Base-by-base conservation (phyloP, 163 green algal species). In the Smithsoniella earleae region DNA sequence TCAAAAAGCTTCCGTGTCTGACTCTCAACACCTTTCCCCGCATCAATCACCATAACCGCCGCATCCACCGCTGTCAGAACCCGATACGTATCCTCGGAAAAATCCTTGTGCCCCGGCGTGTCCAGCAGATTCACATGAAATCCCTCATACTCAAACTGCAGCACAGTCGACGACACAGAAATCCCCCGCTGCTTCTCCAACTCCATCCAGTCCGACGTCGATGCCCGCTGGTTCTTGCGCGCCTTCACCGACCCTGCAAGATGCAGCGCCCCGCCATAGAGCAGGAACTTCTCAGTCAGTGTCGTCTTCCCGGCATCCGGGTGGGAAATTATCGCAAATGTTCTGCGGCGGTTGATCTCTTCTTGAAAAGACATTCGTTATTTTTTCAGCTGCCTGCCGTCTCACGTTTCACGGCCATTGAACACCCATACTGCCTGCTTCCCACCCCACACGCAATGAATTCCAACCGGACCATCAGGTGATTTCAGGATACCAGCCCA, bases 321-420 rank as follows among this genome's bases (percentile, higher is more conserved):
- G 55, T 91, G 86, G 3, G 82, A 88, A 44, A 91, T 91, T 75
- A 92, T 92, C 30, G 86, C 87, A 77, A 92, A 91, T 78, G 89
- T 92, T 37, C 87, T 66, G 5, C 87, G 77, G 38, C 86, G 73
- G 0, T 40, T 49, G 33, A 89, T 82, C 76, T 89, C 83, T n/a
- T n/a, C n/a, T n/a, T n/a, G n/a, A n/a, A n/a, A n/a, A n/a, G n/a
- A n/a, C n/a, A n/a, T n/a, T n/a, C n/a, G n/a, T n/a, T n/a, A n/a
- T n/a, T n/a, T n/a, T n/a, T n/a, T n/a, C n/a, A n/a, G n/a, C n/a
- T n/a, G n/a, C n/a, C n/a, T n/a, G n/a, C n/a, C n/a, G n/a, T n/a
- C n/a, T n/a, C n/a, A n/a, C n/a, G n/a, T n/a, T n/a, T n/a, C n/a
- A n/a, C n/a, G n/a, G n/a, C n/a, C n/a, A n/a, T n/a, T n/a, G n/a